Base-by-base conservation (phyloP, 2,329 filamentous ascomycete genomes). In the Talaromyces sp. region DNA sequence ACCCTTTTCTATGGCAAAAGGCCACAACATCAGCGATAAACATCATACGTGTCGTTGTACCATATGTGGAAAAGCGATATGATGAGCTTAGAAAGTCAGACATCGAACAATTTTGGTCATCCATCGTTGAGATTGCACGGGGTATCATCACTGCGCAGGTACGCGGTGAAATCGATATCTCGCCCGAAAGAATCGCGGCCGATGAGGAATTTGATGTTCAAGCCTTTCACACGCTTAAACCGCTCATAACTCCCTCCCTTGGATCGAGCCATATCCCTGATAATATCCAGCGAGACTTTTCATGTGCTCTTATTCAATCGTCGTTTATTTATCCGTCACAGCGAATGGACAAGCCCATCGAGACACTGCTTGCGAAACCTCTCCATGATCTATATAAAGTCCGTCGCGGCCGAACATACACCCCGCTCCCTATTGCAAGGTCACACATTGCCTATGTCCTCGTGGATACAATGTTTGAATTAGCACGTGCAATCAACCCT, bases 151-250 rank as follows among this genome's bases (percentile, higher is more conserved):
- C 81, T 24, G 89, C 89, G 2, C 83, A 87, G 56, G 85, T 84
- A 57, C 75, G 77, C 58, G 72, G 73, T 56, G 80, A 81, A 35
- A 69, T 78, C 14, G 71, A 67, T 65, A 71, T 78, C 2, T 71
- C 81, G 1, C 74, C 68, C 59, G 46, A 64, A 62, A 65, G 81
- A 62, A 80, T 92, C 38, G 72, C 77, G 3, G 79, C 80, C 9
- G 93, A 99, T 68, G 88, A 97, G 74, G 74, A 80, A 1, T 95
- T 95, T 68, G 94, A 99, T 70, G 89, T 96, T 19, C 69, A 77
- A 1, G 87, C 89, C 0, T 95, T 97, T 70, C 77, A 77, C 31
- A 81, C 82, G 54, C 78, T 97, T 0, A 80, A 84, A 52, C 65
- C 69, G 10, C 80, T 97, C 35, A 86, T 96, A 46, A 88, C 91